A percentile compares a stretch with the other conserved stretches of the same genome.
Evolutionary conservation across 2,329 filamentous ascomycete genomes (phyloP).

Genomic region (Fusarium sp.): DNA sequence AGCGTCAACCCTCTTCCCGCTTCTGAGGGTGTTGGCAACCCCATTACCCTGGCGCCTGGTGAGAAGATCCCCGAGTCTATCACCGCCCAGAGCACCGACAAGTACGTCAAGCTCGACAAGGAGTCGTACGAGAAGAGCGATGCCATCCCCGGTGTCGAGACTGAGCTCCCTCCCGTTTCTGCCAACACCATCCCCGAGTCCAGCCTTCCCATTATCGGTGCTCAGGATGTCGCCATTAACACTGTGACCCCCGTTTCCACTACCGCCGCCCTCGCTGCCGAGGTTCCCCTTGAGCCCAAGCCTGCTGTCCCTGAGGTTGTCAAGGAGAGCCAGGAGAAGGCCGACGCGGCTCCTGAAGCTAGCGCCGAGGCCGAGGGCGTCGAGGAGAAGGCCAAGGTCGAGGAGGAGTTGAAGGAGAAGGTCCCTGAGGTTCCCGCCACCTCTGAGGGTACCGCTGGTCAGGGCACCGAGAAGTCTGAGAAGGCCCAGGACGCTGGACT

Average conservation of each 20-base stretch:
- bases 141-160: constrained; percentile 61
- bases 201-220: constrained; percentile 69
- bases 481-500: constrained; percentile 51
- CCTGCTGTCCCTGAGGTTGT: constrained; percentile 60
- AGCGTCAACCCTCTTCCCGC: constrained; percentile 69
- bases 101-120: constrained; percentile 78
- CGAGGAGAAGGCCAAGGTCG: constrained; percentile 72
- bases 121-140: constrained; percentile 86
- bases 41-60: constrained; percentile 78
- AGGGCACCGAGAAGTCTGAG: constrained; percentile 63
- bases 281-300: constrained; percentile 69
- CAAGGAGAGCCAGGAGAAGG: constrained; percentile 74
- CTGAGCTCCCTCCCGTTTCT: constrained; percentile 63
- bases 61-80: constrained; percentile 79
- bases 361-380: constrained; percentile 71
- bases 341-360: constrained; percentile 70
- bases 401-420: constrained; percentile 73
- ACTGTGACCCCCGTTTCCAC: constrained; percentile 65
- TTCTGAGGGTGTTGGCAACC: constrained; percentile 73
- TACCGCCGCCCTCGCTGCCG: constrained; percentile 72
- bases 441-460: constrained; percentile 62
- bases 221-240: constrained; percentile 57
- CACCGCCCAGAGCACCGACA: constrained; percentile 71
- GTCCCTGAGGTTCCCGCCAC: constrained; percentile 67
- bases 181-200: constrained; percentile 81